These are phyloP conservation scores for Candida ovalis DNA, from an alignment of 805 yeast genomes.

Conservation along the genomic window DNA sequence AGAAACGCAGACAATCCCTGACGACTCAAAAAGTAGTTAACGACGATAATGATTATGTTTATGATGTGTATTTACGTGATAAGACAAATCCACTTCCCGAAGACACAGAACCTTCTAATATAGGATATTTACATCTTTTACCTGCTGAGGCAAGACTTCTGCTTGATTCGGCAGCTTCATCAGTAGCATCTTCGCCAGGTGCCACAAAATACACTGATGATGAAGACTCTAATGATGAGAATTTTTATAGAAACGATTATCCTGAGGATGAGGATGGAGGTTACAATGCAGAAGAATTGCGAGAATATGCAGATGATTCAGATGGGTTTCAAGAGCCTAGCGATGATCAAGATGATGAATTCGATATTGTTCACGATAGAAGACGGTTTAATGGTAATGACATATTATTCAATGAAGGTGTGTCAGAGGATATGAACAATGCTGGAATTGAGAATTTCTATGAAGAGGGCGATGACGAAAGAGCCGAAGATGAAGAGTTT, in stretches of 20 bases:
- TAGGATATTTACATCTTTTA: slow-evolving; percentile 52
- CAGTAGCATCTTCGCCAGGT: neutral
- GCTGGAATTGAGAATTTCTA: slow-evolving; percentile 4
- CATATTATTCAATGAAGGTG: slow-evolving; percentile 6
- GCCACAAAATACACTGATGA: slow-evolving; percentile 47
- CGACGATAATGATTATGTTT: slow-evolving; percentile 64
- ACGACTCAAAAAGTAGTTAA: slow-evolving; percentile 12
- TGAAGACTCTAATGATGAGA: slow-evolving; percentile 89
- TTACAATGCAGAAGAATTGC: slow-evolving; percentile 23
- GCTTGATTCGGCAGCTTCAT: neutral
- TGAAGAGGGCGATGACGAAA: slow-evolving; percentile 5
- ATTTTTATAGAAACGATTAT: slow-evolving; percentile 86
- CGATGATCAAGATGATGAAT: slow-evolving; percentile 37
- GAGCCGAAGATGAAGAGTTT: slow-evolving; percentile 23
- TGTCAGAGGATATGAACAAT: slow-evolving; percentile 20
- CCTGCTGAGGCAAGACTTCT: slow-evolving; percentile 43
- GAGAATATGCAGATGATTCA: slow-evolving; percentile 11
- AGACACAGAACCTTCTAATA: slow-evolving; percentile 34
- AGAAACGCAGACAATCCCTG: slow-evolving; percentile 28
- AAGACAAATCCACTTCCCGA: slow-evolving; percentile 33
- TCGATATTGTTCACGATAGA: slow-evolving; percentile 32
- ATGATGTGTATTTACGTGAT: slow-evolving; percentile 80
- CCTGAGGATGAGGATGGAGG: slow-evolving; percentile 89
- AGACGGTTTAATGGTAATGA: slow-evolving; percentile 28
- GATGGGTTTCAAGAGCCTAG: slow-evolving; percentile 29